Conservation (phyloP, 75 land plant genomes). For the Picea sitchensis region DNA sequence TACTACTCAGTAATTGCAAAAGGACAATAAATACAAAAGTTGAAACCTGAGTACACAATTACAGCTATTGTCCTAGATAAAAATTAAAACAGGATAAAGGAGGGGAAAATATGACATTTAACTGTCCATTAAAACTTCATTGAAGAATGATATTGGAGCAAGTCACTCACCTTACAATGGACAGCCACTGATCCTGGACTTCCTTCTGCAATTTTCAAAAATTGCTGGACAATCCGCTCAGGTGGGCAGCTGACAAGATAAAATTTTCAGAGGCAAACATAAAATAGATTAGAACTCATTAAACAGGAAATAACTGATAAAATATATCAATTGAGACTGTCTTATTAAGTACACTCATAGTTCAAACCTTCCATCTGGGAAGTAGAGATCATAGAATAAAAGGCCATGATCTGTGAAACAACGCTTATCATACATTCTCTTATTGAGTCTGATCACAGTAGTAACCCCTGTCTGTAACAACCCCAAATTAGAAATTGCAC, state of each 20-base stretch:
- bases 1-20: not conserved
- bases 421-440: constrained; percentile 36
- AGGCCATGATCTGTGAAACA: constrained; percentile 46
- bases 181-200: constrained; percentile 44
- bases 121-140: not conserved
- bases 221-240: constrained; percentile 40
- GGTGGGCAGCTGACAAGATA: constrained; percentile 42
- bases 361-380: constrained; percentile 49
- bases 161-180: constrained; percentile 35
- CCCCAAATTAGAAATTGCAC: not conserved
- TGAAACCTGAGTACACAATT: not conserved
- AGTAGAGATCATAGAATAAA: constrained; percentile 44
- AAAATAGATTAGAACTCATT: not conserved
- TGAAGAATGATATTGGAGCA: too few species aligned
- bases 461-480: constrained; percentile 34
- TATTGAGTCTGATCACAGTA: constrained; percentile 37
- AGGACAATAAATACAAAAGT: not conserved
- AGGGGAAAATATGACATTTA: not conserved
- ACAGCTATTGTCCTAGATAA: not conserved
- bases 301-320: not conserved
- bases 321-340: not conserved
- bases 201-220: constrained; percentile 42
- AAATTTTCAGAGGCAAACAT: not conserved
- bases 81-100: not conserved
- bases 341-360: not conserved